These are phyloP conservation scores for Calonectria naviculata DNA, from an alignment of 2,329 filamentous ascomycete species.

Conservation along the genomic window DNA sequence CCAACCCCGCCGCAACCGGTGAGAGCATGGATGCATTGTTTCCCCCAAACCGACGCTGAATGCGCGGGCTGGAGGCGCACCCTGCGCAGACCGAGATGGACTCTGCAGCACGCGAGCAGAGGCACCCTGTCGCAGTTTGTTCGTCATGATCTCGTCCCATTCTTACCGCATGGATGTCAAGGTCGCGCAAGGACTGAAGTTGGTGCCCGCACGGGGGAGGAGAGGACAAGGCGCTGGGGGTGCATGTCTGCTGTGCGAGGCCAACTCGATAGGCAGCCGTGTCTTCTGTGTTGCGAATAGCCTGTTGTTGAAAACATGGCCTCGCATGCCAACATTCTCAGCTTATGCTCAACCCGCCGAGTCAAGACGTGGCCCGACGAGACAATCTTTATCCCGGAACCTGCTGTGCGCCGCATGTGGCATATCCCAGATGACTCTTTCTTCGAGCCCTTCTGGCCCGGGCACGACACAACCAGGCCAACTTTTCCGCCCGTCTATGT, in stretches of 20 bases:
- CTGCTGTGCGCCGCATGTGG: background rate
- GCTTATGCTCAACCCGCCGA: background rate
- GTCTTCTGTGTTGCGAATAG: background rate
- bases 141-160: background rate
- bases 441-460: conserved; percentile 3
- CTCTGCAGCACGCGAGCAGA: conserved; percentile 6
- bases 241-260: conserved; percentile 4
- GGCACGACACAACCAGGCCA: conserved; percentile 22
- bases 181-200: background rate
- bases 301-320: background rate
- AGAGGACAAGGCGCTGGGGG: background rate
- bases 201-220: conserved; percentile 13
- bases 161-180: background rate
- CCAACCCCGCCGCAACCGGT: conserved; percentile 19
- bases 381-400: background rate
- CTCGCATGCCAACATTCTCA: background rate
- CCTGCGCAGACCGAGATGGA: conserved; percentile 18
- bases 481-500: background rate
- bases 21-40: background rate
- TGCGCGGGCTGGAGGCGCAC: conserved; percentile 7
- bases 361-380: background rate
- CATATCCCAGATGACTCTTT: background rate
- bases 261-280: conserved; percentile 11
- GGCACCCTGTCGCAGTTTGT: background rate
- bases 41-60: conserved; percentile 4